Evolutionary conservation across 1,284 basidiomycete genomes (phyloP).

Genomic region (Leccinum pachyderme): DNA sequence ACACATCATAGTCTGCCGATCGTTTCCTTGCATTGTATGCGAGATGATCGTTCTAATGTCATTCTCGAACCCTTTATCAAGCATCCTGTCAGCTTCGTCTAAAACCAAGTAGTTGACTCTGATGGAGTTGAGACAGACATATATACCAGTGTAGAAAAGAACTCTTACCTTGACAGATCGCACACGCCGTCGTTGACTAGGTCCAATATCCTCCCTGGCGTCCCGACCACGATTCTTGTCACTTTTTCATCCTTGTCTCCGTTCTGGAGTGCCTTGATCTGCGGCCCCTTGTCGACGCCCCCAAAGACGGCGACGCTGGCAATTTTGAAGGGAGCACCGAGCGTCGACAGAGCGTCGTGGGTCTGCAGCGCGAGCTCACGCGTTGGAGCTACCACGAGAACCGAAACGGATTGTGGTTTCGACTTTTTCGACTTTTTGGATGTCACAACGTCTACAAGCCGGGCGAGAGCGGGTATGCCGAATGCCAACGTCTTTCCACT

Average conservation of each 20-base stretch:
- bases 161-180: conserved; percentile 70
- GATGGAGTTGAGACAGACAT: not conserved
- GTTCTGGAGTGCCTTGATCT: conserved; percentile 62
- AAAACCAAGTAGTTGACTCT: conserved; percentile 91
- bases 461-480: conserved; percentile 83
- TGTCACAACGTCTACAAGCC: conserved; percentile 46
- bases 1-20: conserved; percentile 94
- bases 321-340: conserved; percentile 69
- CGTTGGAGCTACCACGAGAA: conserved; percentile 90
- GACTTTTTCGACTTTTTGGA: conserved; percentile 36
- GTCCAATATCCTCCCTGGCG: conserved; percentile 92
- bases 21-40: conserved; percentile 61
- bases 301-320: conserved; percentile 81
- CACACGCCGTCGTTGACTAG: conserved; percentile 83
- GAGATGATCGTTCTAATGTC: conserved; percentile 94
- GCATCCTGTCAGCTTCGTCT: conserved; percentile 98
- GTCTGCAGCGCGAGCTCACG: conserved; percentile 95
- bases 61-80: conserved; percentile 98
- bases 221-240: conserved; percentile 71
- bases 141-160: not conserved
- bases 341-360: conserved; percentile 77
- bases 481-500: conserved; percentile 97
- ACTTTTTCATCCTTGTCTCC: conserved; percentile 49
- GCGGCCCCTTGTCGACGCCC: conserved; percentile 86
- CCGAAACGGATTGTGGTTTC: conserved; percentile 48